These are phyloP conservation scores for Dalbergia oliveri DNA, from an alignment of 306 rosid species.

Conservation along the genomic window DNA sequence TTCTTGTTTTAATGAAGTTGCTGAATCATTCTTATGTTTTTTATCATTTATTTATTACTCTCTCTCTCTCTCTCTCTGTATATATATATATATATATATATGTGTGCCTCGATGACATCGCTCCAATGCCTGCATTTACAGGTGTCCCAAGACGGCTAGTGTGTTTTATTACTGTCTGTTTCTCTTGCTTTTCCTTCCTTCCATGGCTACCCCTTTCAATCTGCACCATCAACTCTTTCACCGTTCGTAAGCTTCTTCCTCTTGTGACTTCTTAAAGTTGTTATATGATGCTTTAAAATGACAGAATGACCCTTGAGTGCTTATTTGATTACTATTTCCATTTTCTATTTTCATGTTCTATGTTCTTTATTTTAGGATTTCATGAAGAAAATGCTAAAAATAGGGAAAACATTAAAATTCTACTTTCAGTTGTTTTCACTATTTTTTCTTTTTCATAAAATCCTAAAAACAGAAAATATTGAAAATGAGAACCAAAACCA, in stretches of 20 bases:
- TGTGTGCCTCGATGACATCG: conserved; percentile 63
- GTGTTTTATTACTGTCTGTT: background rate
- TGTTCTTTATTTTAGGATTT: no score
- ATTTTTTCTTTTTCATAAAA: no score
- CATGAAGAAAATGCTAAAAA: no score
- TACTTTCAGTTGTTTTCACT: no score
- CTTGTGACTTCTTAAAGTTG: conserved; percentile 8
- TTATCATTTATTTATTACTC: background rate
- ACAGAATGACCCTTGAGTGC: background rate
- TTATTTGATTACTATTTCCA: no score
- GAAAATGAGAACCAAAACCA: no score
- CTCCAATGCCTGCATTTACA: conserved; percentile 42
- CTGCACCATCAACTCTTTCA: conserved; percentile 53
- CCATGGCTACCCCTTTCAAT: conserved; percentile 63
- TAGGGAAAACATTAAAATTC: no score
- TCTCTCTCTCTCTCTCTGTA: conserved; percentile 16
- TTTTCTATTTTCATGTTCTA: no score
- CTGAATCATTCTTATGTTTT: background rate
- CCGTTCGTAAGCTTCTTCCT: conserved; percentile 58
- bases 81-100: no score
- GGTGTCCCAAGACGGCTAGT: background rate
- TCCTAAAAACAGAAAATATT: no score
- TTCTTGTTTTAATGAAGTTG: background rate
- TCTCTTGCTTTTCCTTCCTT: conserved; percentile 36
- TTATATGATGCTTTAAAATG: background rate